Percentiles rank a stretch among this genome's conserved stretches.
Conservation (phyloP, 352 stramenopile species). For the Phytophthora foliorum region DNA sequence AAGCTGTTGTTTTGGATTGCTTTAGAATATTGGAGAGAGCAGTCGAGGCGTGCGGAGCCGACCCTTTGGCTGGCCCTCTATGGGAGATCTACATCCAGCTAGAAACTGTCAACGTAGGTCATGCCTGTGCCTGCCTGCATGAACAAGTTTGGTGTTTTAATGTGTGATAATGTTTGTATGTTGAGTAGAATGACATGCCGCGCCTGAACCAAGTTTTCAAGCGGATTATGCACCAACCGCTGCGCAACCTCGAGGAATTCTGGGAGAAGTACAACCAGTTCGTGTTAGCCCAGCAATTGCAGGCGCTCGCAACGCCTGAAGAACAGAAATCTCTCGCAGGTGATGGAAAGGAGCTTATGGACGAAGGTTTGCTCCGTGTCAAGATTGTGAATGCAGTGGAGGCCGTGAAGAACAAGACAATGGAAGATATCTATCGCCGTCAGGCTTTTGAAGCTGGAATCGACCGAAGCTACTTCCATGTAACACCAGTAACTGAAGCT, state of each 20-base stretch:
- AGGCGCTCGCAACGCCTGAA: constrained; percentile 65
- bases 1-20: constrained; percentile 20
- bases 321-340: constrained; percentile 67
- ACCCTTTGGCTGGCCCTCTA: constrained; percentile 72
- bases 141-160: neutral
- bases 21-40: constrained; percentile 62
- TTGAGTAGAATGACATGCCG: constrained; percentile 81
- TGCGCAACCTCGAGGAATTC: constrained; percentile 85
- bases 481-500: constrained; percentile 73
- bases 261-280: constrained; percentile 91
- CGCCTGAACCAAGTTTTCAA: constrained; percentile 86
- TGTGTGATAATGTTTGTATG: neutral
- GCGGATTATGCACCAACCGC: constrained; percentile 72
- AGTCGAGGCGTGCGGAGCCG: constrained; percentile 64
- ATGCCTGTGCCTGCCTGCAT: neutral
- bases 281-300: constrained; percentile 76
- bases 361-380: constrained; percentile 82
- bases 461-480: constrained; percentile 86
- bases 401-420: constrained; percentile 73
- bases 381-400: constrained; percentile 87
- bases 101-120: constrained; percentile 78
- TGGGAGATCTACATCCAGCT: constrained; percentile 87
- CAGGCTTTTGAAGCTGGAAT: constrained; percentile 82
- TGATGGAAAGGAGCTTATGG: constrained; percentile 71
- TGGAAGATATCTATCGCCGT: constrained; percentile 67